phyloP scores from a whole-genome alignment of 306 rosid species.

The Gillenia trifoliata region DNA sequence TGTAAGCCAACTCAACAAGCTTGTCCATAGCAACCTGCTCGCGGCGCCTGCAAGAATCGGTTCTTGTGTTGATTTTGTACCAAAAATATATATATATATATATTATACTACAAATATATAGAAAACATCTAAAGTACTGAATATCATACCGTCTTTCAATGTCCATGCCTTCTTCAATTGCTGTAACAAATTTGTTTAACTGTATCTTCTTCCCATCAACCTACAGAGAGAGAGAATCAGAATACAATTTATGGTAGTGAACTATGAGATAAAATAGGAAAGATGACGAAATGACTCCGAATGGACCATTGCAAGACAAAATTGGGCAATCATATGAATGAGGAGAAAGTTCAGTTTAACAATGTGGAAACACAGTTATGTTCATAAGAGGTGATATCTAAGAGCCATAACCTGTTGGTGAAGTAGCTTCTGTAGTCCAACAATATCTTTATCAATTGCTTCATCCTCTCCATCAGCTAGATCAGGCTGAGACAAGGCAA shows the following conservation, averaged over 20 bases:
- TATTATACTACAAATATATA: constrained; percentile 1
- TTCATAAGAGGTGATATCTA: background rate
- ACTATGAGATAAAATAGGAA: background rate
- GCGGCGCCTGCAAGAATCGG: constrained; percentile 44
- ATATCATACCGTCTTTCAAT: constrained; percentile 50
- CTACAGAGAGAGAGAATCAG: constrained; percentile 29
- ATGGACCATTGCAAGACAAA: background rate
- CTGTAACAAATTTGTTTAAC: constrained; percentile 41
- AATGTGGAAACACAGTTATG: background rate
- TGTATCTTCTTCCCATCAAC: constrained; percentile 49
- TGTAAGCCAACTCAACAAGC: constrained; percentile 70
- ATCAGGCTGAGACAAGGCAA: constrained; percentile 62
- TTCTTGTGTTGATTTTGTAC: background rate
- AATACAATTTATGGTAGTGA: background rate
- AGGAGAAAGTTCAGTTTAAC: background rate
- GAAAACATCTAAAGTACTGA: constrained; percentile 11
- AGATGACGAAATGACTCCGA: background rate
- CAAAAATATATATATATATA: too few relatives aligned
- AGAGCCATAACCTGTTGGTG: constrained; percentile 54
- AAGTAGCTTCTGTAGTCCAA: constrained; percentile 55
- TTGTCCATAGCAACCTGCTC: constrained; percentile 79
- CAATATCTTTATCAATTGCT: constrained; percentile 53
- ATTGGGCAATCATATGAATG: background rate
- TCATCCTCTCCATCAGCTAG: constrained; percentile 74
- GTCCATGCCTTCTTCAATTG: constrained; percentile 54